These are phyloP conservation scores for Persicaria maculosa DNA, from an alignment of 148 eudicot species.

Conservation along the genomic window DNA sequence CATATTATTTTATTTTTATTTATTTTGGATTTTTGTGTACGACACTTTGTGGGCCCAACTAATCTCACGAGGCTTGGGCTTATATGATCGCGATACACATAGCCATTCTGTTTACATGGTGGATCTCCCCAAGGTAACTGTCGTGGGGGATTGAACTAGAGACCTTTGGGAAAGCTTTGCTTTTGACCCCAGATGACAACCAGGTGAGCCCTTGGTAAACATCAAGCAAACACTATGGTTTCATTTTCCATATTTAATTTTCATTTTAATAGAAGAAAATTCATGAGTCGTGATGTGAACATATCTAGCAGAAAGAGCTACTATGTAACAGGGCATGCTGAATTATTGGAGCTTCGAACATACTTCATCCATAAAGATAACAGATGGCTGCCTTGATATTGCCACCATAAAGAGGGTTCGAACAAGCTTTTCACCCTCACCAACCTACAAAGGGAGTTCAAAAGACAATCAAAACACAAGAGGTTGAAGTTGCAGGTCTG, in stretches of 20 bases:
- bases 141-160: no score
- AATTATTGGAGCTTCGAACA: slow-evolving; percentile 1
- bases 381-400: slow-evolving; percentile 85
- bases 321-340: not conserved
- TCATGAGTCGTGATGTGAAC: not conserved
- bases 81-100: no score
- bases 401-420: slow-evolving; percentile 92
- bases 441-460: slow-evolving; percentile 50
- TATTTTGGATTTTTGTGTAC: no score
- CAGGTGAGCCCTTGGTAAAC: not conserved
- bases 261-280: not conserved
- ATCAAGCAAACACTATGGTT: not conserved
- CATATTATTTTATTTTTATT: not conserved
- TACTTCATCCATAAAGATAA: slow-evolving; percentile 97
- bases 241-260: not conserved
- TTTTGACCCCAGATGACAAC: no score
- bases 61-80: no score
- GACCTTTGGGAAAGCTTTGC: no score
- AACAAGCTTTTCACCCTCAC: slow-evolving; percentile 99
- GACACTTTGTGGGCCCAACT: no score
- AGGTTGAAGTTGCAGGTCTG: not conserved
- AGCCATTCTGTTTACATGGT: no score
- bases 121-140: no score
- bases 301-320: not conserved
- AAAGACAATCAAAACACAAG: slow-evolving; percentile 15